phyloP scores from a whole-genome alignment of 2,329 filamentous ascomycete species.

The Stemphylium vesicarium region DNA sequence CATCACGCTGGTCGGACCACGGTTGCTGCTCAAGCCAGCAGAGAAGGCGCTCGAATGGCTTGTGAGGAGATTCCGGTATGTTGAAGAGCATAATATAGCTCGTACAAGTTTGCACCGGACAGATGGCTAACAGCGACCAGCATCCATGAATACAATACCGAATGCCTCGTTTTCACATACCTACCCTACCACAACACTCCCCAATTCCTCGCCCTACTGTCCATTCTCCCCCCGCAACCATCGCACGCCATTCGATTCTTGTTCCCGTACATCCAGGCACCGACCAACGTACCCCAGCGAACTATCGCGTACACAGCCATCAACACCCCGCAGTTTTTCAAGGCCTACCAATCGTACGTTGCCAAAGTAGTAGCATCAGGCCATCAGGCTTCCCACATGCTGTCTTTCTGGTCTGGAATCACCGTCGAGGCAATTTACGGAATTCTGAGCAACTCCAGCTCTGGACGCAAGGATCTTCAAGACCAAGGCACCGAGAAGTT shows the following conservation, averaged over 20 bases:
- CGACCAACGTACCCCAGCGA: conserved; percentile 77
- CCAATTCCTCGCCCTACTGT: conserved; percentile 83
- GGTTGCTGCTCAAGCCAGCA: conserved; percentile 82
- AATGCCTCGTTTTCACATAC: conserved; percentile 79
- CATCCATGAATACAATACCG: conserved; percentile 89
- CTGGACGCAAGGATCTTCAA: conserved; percentile 77
- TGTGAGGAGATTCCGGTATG: conserved; percentile 74
- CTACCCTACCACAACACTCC: conserved; percentile 89
- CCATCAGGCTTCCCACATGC: conserved; percentile 76
- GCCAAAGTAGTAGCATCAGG: conserved; percentile 73
- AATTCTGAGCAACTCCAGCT: conserved; percentile 78
- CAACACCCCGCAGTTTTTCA: conserved; percentile 77
- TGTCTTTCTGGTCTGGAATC: conserved; percentile 91
- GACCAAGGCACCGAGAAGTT: conserved; percentile 80
- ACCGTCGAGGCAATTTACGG: conserved; percentile 84
- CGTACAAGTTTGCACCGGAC: background rate
- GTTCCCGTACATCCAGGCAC: conserved; percentile 80
- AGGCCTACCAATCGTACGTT: conserved; percentile 78
- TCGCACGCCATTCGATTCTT: conserved; percentile 82
- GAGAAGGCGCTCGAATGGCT: conserved; percentile 96
- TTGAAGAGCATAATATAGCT: background rate
- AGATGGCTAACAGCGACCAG: conserved; percentile 40
- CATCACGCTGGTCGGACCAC: conserved; percentile 76
- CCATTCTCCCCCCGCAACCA: conserved; percentile 79
- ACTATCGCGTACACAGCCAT: conserved; percentile 83